Conservation (phyloP, 73 alveolate species). For the Durusdinium trenchii region DNA sequence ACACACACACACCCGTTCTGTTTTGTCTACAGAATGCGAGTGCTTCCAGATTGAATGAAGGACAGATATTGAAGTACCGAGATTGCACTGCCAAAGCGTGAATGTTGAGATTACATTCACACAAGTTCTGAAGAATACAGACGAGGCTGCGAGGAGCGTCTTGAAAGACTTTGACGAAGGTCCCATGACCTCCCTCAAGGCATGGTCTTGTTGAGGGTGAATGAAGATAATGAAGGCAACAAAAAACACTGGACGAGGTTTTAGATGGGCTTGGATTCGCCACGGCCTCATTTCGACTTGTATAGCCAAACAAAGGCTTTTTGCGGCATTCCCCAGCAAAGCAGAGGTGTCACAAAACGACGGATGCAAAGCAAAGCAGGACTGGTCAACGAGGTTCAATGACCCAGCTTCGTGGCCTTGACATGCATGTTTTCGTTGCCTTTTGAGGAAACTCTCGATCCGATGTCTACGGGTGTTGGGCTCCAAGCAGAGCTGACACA, state of each 20-base stretch:
- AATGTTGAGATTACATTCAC: neutral
- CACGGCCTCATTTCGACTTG: too few relatives aligned
- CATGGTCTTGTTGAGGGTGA: neutral
- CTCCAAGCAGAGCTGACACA: neutral
- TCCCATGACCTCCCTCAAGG: slow-evolving; percentile 74
- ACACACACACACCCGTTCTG: neutral
- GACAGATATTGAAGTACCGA: neutral
- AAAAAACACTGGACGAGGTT: too few relatives aligned
- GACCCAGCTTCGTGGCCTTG: neutral
- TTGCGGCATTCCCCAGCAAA: neutral
- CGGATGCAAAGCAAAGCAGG: slow-evolving; percentile 17
- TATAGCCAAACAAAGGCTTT: too few relatives aligned
- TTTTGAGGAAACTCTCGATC: slow-evolving; percentile 1
- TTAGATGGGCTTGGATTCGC: too few relatives aligned
- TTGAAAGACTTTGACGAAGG: slow-evolving; percentile 43
- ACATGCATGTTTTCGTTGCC: too few relatives aligned
- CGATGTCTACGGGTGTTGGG: slow-evolving; percentile 32
- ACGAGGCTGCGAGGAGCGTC: slow-evolving; percentile 28
- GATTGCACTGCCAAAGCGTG: neutral
- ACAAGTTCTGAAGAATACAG: neutral
- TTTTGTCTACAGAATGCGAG: neutral
- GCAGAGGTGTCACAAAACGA: neutral
- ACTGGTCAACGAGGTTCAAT: neutral
- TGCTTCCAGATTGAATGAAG: neutral
- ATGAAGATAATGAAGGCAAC: too few relatives aligned